Evolutionary conservation across 2,329 filamentous ascomycete species (phyloP).

Genomic region (Bipolaris cookei): DNA sequence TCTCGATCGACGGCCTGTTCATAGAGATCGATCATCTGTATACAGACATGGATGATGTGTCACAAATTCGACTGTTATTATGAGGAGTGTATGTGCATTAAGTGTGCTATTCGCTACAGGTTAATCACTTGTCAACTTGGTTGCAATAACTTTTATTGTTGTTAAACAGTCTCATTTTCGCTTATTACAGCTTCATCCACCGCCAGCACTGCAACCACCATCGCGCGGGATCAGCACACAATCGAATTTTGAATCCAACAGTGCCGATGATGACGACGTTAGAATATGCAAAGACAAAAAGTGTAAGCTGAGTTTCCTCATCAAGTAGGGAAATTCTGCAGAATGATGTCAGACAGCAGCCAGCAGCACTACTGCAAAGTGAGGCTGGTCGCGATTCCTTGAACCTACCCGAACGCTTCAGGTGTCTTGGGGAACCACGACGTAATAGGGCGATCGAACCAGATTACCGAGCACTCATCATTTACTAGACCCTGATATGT

Average conservation of each 20-base stretch:
- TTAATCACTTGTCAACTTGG: background rate
- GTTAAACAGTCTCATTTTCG: background rate
- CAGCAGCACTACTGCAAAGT: background rate
- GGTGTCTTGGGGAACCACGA: background rate
- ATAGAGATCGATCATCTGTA: conserved; percentile 7
- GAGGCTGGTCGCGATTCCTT: background rate
- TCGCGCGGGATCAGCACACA: background rate
- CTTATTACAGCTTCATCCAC: background rate
- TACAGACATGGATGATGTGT: background rate
- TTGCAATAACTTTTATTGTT: background rate
- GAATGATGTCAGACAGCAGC: background rate
- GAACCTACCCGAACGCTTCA: background rate
- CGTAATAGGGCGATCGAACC: background rate
- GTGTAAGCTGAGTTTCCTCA: background rate
- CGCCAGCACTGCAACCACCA: background rate
- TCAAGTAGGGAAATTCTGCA: background rate
- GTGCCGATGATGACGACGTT: background rate
- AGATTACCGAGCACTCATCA: background rate
- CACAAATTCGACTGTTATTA: background rate
- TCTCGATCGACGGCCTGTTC: conserved; percentile 2
- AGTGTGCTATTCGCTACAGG: background rate
- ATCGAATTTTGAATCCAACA: background rate
- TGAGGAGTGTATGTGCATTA: background rate
- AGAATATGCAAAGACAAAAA: background rate
- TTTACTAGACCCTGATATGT: background rate